phyloP scores from a whole-genome alignment of 768 basidiomycete genomes.

The Nevesoporus exiguus region DNA sequence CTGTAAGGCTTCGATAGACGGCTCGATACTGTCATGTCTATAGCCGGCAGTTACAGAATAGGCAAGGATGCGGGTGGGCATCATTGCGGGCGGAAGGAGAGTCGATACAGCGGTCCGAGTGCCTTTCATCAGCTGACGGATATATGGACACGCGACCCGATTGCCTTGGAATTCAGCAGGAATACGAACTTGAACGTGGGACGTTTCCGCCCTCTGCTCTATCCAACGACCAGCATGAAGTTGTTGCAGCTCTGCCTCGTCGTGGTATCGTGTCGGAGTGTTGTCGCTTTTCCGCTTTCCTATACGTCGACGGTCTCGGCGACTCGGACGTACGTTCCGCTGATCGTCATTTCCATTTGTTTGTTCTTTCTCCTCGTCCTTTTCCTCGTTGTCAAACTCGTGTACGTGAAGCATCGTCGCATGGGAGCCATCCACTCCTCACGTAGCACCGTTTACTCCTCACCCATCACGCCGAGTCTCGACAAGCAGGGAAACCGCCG shows the following conservation, averaged over 20 bases:
- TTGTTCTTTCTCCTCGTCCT: slow-evolving; percentile 15
- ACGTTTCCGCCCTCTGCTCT: neutral
- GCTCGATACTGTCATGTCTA: slow-evolving; percentile 74
- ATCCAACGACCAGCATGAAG: slow-evolving; percentile 4
- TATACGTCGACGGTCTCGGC: neutral
- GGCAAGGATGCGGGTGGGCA: slow-evolving; percentile 46
- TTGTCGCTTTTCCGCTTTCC: slow-evolving; percentile 13
- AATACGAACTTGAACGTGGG: slow-evolving; percentile 11
- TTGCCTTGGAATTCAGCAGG: slow-evolving; percentile 18
- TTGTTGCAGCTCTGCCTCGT: neutral
- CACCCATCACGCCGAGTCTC: neutral
- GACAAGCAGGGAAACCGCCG: slow-evolving; percentile 4
- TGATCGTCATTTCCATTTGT: slow-evolving; percentile 12
- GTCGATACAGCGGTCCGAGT: no score
- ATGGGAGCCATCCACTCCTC: slow-evolving; percentile 24
- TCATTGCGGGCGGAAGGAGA: neutral
- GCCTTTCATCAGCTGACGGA: no score
- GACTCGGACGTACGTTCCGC: slow-evolving; percentile 5
- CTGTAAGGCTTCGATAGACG: slow-evolving; percentile 57
- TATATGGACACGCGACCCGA: no score
- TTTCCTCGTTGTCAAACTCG: slow-evolving; percentile 22
- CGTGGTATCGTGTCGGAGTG: slow-evolving; percentile 1
- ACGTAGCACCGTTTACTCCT: neutral
- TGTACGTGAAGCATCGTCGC: slow-evolving; percentile 31
- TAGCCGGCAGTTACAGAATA: slow-evolving; percentile 61